These are phyloP conservation scores for Cyclotella cryptica DNA, from an alignment of 108 stramenopile genomes.

Conservation along the genomic window DNA sequence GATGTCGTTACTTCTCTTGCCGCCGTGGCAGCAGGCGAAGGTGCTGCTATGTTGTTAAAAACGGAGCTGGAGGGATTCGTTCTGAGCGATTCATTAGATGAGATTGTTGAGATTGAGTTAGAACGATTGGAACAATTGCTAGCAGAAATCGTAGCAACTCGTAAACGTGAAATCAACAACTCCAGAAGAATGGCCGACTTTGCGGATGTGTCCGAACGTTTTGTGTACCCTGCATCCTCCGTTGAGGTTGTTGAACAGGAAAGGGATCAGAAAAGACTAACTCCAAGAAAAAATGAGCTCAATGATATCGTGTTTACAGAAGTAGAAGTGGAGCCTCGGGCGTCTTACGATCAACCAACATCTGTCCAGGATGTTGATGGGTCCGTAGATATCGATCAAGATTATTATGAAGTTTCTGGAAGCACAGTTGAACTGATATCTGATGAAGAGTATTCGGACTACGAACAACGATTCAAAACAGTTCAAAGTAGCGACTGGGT, in stretches of 20 bases:
- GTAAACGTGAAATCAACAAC: conserved; percentile 38
- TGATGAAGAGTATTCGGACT: conserved; percentile 72
- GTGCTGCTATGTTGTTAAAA: conserved; percentile 39
- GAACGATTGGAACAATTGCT: conserved; percentile 43
- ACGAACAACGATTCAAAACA: conserved; percentile 57
- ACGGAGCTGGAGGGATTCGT: conserved; percentile 53
- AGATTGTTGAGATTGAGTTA: conserved; percentile 44
- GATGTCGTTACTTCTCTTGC: conserved; percentile 40
- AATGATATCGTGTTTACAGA: conserved; percentile 22
- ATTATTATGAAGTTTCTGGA: conserved; percentile 13
- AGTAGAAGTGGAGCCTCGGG: conserved; percentile 36
- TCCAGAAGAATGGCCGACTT: background rate
- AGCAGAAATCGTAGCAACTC: conserved; percentile 48
- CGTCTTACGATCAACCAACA: conserved; percentile 4
- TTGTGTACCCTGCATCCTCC: conserved; percentile 10
- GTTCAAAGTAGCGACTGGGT: conserved; percentile 44
- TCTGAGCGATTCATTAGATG: conserved; percentile 55
- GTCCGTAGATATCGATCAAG: background rate
- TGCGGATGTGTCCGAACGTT: background rate
- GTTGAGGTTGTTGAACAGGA: conserved; percentile 16
- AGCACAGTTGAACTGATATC: conserved; percentile 66
- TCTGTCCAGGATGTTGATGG: background rate
- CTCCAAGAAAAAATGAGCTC: conserved; percentile 9
- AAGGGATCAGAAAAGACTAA: conserved; percentile 6
- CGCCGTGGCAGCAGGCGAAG: conserved; percentile 37